Conservation (phyloP, 2,329 filamentous ascomycete species). For the Epichloe hybrida region DNA sequence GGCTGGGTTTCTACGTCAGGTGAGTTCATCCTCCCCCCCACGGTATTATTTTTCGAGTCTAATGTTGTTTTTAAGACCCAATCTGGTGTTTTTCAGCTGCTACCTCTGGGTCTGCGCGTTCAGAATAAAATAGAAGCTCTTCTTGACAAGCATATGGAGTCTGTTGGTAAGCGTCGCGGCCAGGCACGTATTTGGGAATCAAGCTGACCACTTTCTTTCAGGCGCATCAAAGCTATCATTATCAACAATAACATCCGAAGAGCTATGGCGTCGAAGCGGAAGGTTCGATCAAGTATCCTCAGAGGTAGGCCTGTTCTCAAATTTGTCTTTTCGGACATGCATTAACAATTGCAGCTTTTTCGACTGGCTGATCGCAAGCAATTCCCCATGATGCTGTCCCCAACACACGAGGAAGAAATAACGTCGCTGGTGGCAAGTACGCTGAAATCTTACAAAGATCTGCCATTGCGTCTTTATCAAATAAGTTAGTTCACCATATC, state of each 20-base stretch:
- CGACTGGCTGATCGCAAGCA: slow-evolving; percentile 68
- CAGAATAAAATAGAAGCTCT: slow-evolving; percentile 77
- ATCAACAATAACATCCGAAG: slow-evolving; percentile 74
- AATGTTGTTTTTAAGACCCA: slow-evolving; percentile 46
- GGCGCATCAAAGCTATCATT: slow-evolving; percentile 71
- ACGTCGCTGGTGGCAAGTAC: slow-evolving; percentile 63
- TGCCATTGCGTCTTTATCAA: slow-evolving; percentile 82
- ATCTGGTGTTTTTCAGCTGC: slow-evolving; percentile 80
- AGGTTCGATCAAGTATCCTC: slow-evolving; percentile 57
- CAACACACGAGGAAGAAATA: slow-evolving; percentile 95
- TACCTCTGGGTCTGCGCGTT: slow-evolving; percentile 75
- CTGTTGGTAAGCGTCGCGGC: slow-evolving; percentile 38
- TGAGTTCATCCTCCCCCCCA: slow-evolving; percentile 19
- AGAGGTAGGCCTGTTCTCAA: slow-evolving; percentile 40
- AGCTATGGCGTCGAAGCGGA: slow-evolving; percentile 73
- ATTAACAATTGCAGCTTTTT: slow-evolving; percentile 50
- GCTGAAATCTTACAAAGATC: slow-evolving; percentile 69
- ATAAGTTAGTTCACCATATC: slow-evolving; percentile 46
- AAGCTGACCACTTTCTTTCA: slow-evolving; percentile 11
- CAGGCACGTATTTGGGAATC: background rate
- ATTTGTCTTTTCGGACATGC: background rate
- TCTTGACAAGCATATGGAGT: slow-evolving; percentile 80
- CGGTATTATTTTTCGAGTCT: slow-evolving; percentile 2
- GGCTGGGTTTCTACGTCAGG: slow-evolving; percentile 62
- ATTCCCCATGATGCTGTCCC: slow-evolving; percentile 61